Conservation (phyloP, 225 moss, liverwort and hornwort species). For the Polytrichum commune region DNA sequence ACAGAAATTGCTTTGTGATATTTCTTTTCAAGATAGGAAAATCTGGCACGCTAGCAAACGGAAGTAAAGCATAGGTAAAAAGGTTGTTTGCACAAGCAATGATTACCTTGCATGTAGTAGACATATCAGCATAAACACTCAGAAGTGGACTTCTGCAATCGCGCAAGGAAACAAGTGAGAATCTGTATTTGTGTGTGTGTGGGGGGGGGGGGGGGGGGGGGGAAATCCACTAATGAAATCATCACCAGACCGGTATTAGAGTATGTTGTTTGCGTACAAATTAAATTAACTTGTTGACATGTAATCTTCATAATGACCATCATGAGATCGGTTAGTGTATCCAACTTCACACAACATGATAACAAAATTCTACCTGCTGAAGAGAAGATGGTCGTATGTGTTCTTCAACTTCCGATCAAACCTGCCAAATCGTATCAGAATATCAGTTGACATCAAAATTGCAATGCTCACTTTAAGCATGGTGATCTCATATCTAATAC, state of each 20-base stretch:
- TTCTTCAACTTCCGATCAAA: constrained; percentile 80
- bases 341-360: no score
- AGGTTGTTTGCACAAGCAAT: background rate
- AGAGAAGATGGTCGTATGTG: constrained; percentile 86
- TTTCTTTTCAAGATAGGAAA: no score
- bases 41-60: no score
- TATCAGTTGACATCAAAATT: no score
- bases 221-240: no score
- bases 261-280: no score
- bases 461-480: no score
- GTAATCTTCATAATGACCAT: background rate
- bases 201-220: no score
- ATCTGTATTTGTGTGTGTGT: background rate
- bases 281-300: no score
- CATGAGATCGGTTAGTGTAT: background rate
- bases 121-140: constrained; percentile 98
- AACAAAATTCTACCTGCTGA: constrained; percentile 56
- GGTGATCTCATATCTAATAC: no score
- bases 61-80: background rate
- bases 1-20: no score
- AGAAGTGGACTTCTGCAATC: constrained; percentile 74
- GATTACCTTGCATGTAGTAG: constrained; percentile 86
- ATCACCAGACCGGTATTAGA: no score
- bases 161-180: constrained; percentile 3
- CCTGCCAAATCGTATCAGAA: constrained; percentile 21